Conservation (phyloP, 2,329 filamentous ascomycete species). For the Ceratocystis colombiana region DNA sequence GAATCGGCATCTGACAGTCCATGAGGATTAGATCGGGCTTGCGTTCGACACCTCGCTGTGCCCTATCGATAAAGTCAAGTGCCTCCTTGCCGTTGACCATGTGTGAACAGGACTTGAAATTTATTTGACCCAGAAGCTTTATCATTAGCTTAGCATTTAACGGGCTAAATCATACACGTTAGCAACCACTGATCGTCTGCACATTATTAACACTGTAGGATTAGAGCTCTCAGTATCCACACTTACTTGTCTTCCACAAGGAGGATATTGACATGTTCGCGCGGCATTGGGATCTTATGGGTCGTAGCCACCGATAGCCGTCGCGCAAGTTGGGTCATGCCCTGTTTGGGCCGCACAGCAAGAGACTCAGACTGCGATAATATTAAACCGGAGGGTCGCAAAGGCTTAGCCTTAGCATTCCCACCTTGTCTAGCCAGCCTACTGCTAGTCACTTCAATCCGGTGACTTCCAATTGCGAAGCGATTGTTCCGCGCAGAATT, state of each 20-base stretch:
- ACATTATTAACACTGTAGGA: neutral
- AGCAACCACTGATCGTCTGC: neutral
- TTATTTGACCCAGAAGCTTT: conserved; percentile 28
- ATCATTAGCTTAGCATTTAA: conserved; percentile 27
- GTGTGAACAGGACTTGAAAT: conserved; percentile 19
- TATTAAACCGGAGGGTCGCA: neutral
- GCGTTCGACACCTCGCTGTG: conserved; percentile 40
- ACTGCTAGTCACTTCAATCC: neutral
- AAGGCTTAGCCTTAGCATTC: neutral
- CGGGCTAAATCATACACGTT: conserved; percentile 10
- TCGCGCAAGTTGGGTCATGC: conserved; percentile 27
- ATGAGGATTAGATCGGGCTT: conserved; percentile 68
- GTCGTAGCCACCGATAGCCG: conserved; percentile 36
- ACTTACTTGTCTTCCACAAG: conserved; percentile 73
- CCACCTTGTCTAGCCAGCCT: neutral
- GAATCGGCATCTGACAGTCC: conserved; percentile 67
- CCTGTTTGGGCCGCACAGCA: neutral
- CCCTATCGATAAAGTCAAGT: conserved; percentile 57
- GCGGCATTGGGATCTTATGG: conserved; percentile 27
- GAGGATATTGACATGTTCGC: conserved; percentile 56
- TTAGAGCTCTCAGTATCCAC: neutral
- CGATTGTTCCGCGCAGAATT: neutral
- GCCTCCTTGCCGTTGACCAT: conserved; percentile 68
- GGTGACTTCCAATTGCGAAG: neutral
- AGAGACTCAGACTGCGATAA: neutral